These are phyloP conservation scores for Xerocomellus chrysenteron DNA, from an alignment of 768 basidiomycete genomes.

Conservation along the genomic window DNA sequence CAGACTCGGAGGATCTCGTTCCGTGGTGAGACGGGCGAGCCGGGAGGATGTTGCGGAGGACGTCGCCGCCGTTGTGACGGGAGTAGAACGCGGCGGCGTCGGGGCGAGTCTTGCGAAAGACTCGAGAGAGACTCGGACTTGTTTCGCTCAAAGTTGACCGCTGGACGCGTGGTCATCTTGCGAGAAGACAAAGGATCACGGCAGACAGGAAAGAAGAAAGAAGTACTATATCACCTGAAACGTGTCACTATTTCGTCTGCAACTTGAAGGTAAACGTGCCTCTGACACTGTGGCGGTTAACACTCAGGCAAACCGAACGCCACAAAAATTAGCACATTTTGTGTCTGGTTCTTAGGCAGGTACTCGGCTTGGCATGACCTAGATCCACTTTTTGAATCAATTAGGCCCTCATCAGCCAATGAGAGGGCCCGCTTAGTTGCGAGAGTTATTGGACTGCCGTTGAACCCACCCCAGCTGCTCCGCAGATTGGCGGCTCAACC, in stretches of 20 bases:
- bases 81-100: slow-evolving; percentile 20
- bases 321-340: too few species aligned
- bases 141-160: slow-evolving; percentile 18
- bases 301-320: too few species aligned
- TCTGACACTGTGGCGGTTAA: background rate
- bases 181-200: background rate
- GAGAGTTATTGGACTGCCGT: too few species aligned
- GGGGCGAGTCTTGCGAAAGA: slow-evolving; percentile 15
- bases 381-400: too few species aligned
- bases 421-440: too few species aligned
- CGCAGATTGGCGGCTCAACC: too few species aligned
- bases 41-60: slow-evolving; percentile 47
- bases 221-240: background rate
- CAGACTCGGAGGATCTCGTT: slow-evolving; percentile 50
- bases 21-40: slow-evolving; percentile 56
- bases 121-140: background rate
- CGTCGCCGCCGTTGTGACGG: slow-evolving; percentile 17
- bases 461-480: too few species aligned
- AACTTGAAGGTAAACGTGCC: background rate
- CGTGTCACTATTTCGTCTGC: background rate
- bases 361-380: too few species aligned
- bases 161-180: slow-evolving; percentile 31
- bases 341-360: too few species aligned
- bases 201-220: background rate
- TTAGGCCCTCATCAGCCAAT: too few species aligned